phyloP scores from a whole-genome alignment of 2,329 filamentous ascomycete species.

The Penicillium sp. region DNA sequence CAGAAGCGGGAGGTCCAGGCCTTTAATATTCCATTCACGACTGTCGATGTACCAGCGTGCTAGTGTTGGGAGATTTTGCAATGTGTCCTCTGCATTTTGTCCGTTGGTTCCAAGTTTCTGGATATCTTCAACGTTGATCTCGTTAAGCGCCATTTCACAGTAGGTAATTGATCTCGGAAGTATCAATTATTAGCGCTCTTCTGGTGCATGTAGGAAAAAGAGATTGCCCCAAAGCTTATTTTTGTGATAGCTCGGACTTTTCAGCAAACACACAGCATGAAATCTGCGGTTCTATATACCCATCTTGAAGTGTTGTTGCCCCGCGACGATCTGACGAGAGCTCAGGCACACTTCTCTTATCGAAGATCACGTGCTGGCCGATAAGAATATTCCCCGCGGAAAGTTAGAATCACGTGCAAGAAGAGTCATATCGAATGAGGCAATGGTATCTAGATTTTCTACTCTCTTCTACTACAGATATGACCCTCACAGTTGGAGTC shows the following conservation, averaged over 20 bases:
- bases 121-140: constrained; percentile 10
- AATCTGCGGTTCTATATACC: neutral
- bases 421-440: constrained; percentile 20
- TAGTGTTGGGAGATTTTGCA: constrained; percentile 22
- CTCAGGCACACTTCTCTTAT: constrained; percentile 2
- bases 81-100: constrained; percentile 1
- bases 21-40: constrained; percentile 31
- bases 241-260: no score
- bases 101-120: constrained; percentile 1
- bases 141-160: constrained; percentile 14
- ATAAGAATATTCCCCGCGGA: constrained; percentile 17
- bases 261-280: neutral
- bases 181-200: neutral
- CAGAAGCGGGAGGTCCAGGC: constrained; percentile 38
- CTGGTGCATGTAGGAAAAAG: neutral
- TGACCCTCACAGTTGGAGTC: constrained; percentile 56
- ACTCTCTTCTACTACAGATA: constrained; percentile 21
- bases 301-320: neutral
- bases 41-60: constrained; percentile 47
- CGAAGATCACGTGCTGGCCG: constrained; percentile 9
- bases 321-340: neutral
- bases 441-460: neutral
- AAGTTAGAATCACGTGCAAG: constrained; percentile 14
- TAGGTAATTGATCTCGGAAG: neutral
- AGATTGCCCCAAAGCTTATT: neutral